A percentile compares a stretch with the other conserved stretches of the same genome.
Evolutionary conservation across 106 monocot species (phyloP).

Genomic region (Platanthera zijinensis): DNA sequence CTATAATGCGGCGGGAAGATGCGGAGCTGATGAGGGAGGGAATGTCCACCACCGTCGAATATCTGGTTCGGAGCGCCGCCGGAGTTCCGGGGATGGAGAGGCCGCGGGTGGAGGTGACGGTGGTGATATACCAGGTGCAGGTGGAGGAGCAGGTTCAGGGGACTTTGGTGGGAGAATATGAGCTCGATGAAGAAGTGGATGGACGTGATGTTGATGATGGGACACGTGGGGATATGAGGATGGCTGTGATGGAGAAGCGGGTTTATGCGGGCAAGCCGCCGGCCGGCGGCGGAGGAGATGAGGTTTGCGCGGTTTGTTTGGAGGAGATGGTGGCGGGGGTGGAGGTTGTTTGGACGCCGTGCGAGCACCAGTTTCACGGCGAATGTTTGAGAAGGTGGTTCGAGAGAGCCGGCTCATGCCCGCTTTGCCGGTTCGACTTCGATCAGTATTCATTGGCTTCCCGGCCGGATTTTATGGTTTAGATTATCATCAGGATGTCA

Average conservation of each 20-base stretch:
- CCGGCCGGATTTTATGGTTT: no score
- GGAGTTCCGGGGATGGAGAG: not conserved
- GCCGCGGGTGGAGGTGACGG: not conserved
- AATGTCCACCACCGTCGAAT: not conserved
- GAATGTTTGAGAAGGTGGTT: no score
- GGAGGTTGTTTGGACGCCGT: no score
- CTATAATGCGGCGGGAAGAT: not conserved
- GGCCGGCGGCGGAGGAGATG: not conserved
- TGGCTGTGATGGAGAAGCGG: not conserved
- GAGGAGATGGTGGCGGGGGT: not conserved
- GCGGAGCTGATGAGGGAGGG: not conserved
- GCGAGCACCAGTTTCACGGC: no score
- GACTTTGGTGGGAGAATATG: no score
- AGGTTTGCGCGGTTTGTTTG: not conserved
- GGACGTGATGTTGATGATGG: not conserved
- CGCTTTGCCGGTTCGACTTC: no score
- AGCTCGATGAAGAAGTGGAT: not conserved
- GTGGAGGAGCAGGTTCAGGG: not conserved
- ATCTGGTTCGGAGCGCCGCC: not conserved
- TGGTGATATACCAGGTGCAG: not conserved
- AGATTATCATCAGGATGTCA: no score
- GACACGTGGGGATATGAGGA: not conserved
- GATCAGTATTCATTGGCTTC: no score
- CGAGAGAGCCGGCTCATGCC: no score
- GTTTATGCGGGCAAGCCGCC: not conserved